Percentiles rank a stretch among this genome's conserved stretches.
These are phyloP conservation scores for Trypanosoma lewisi DNA, from an alignment of 208 protist species.

Conservation along the genomic window DNA sequence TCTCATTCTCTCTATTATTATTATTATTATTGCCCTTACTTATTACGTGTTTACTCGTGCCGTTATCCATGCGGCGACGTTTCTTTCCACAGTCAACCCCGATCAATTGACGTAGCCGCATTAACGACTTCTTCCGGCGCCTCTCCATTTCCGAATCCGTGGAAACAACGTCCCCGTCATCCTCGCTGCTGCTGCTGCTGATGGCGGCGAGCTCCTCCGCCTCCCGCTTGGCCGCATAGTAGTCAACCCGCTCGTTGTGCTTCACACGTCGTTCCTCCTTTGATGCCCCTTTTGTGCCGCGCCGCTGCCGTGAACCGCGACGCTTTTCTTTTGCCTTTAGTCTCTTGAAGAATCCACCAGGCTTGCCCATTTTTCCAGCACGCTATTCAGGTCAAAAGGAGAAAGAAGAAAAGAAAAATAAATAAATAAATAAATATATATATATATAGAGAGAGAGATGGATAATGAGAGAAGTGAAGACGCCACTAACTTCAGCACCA, in stretches of 20 bases:
- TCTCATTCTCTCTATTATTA: conserved; percentile 15
- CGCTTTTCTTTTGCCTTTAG: conserved; percentile 77
- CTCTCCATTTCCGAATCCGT: conserved; percentile 58
- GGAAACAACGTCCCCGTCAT: conserved; percentile 42
- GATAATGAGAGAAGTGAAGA: no score
- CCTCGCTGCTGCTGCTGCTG: conserved; percentile 68
- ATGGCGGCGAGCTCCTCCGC: conserved; percentile 69
- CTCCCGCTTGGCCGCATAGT: conserved; percentile 73
- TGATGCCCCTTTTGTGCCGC: conserved; percentile 78
- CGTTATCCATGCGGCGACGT: conserved; percentile 1
- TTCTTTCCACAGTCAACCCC: conserved; percentile 21
- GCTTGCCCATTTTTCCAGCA: conserved; percentile 49
- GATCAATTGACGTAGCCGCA: conserved; percentile 39
- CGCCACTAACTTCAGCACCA: no score
- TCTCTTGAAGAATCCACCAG: conserved; percentile 81
- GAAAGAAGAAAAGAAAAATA: conserved; percentile 17
- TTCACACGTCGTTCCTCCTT: conserved; percentile 73
- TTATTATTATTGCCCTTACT: conserved; percentile 6
- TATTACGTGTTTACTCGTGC: not conserved
- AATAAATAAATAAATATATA: conserved; percentile 14
- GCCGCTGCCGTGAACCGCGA: conserved; percentile 34
- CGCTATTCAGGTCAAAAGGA: not conserved
- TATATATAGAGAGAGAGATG: conserved; percentile 4
- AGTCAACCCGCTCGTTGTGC: conserved; percentile 66
- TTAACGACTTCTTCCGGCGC: conserved; percentile 30